phyloP scores from a whole-genome alignment of 2,329 filamentous ascomycete species.

The Colletotrichum camelliae region DNA sequence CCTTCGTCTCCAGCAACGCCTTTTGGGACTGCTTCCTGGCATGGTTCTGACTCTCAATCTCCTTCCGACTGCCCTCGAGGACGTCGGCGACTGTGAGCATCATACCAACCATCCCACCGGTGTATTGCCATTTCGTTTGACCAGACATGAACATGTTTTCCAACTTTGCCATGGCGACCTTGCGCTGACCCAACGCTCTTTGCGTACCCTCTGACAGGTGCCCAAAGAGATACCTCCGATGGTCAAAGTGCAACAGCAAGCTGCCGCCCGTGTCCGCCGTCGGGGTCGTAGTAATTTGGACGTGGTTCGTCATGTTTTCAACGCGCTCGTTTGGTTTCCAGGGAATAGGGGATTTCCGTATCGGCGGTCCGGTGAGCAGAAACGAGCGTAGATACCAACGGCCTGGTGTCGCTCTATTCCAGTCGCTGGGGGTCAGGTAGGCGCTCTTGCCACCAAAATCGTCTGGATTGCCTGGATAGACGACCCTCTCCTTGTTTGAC shows the following conservation, averaged over 20 bases:
- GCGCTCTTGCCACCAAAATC: not conserved
- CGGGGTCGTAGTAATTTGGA: constrained; percentile 81
- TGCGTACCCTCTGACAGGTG: constrained; percentile 85
- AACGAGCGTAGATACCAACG: not conserved
- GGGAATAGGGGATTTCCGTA: not conserved
- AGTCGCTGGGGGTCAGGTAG: not conserved
- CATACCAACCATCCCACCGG: constrained; percentile 84
- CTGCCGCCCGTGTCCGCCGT: constrained; percentile 88
- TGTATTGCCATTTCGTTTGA: constrained; percentile 73
- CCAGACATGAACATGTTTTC: constrained; percentile 86
- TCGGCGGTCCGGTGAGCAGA: not conserved
- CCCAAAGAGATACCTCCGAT: constrained; percentile 85
- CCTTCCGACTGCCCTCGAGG: constrained; percentile 52
- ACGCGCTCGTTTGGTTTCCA: not conserved
- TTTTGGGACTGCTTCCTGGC: constrained; percentile 44
- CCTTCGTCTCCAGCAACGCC: constrained; percentile 26
- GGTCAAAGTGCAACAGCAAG: constrained; percentile 80
- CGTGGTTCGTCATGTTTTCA: constrained; percentile 71
- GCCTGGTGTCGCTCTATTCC: not conserved
- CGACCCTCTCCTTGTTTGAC: not conserved
- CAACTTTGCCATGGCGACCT: constrained; percentile 67
- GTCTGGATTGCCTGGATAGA: not conserved
- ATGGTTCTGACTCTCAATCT: constrained; percentile 42
- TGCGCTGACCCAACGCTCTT: constrained; percentile 74
- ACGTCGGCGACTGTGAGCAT: constrained; percentile 83